phyloP scores from a whole-genome alignment of 768 basidiomycete species.

The Tricholoma flavovirens region DNA sequence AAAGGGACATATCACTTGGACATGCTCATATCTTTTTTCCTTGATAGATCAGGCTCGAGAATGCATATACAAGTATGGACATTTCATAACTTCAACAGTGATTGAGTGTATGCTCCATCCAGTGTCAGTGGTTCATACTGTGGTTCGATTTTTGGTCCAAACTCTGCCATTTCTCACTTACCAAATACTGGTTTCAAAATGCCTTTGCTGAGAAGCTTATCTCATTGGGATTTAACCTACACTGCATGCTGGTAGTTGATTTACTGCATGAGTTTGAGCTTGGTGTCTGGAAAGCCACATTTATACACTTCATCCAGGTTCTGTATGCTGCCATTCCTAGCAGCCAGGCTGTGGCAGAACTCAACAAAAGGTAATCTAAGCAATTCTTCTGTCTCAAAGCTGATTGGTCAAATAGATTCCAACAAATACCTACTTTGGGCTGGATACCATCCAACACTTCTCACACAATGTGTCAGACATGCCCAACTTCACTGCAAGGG shows the following conservation, averaged over 20 bases:
- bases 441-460: constrained; percentile 18
- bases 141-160: background rate
- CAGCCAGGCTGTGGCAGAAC: too few relatives aligned
- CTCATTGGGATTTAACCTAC: constrained; percentile 4
- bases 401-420: constrained; percentile 23
- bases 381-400: background rate
- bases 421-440: constrained; percentile 33
- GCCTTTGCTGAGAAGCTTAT: too few relatives aligned
- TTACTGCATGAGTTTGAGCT: too few relatives aligned
- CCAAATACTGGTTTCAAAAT: too few relatives aligned
- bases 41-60: too few relatives aligned
- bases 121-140: background rate
- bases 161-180: too few relatives aligned
- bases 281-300: too few relatives aligned
- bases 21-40: too few relatives aligned
- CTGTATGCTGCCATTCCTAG: constrained; percentile 12
- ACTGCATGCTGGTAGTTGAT: constrained; percentile 20
- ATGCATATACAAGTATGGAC: too few relatives aligned
- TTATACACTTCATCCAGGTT: constrained; percentile 27
- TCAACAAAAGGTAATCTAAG: constrained; percentile 1
- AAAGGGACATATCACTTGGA: too few relatives aligned
- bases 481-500: constrained; percentile 16
- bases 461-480: constrained; percentile 15
- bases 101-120: too few relatives aligned
- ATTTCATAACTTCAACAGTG: too few relatives aligned